These are phyloP conservation scores for Clarireedia hainanense DNA, from an alignment of 2,329 filamentous ascomycete genomes.

Conservation along the genomic window DNA sequence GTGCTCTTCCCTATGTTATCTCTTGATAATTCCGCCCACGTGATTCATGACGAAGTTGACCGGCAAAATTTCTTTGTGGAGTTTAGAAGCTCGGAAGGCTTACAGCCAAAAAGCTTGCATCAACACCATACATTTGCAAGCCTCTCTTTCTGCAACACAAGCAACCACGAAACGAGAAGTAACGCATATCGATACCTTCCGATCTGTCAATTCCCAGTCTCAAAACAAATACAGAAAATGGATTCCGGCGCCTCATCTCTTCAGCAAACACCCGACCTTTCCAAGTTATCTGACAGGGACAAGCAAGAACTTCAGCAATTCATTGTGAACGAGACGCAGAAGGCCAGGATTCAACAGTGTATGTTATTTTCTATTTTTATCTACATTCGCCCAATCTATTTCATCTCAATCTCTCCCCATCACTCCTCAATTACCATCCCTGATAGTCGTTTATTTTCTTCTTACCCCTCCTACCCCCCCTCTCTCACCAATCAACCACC, in stretches of 20 bases:
- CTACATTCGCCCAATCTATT: neutral
- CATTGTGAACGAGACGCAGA: conserved; percentile 76
- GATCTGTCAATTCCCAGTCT: neutral
- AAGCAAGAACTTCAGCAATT: conserved; percentile 85
- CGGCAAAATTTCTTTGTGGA: neutral
- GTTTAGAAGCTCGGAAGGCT: neutral
- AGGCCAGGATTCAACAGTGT: conserved; percentile 56
- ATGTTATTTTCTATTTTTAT: conserved; percentile 19
- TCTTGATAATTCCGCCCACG: neutral
- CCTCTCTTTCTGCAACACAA: neutral
- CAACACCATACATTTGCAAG: neutral
- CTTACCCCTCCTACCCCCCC: neutral
- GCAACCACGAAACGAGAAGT: too few relatives aligned
- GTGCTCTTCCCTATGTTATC: neutral
- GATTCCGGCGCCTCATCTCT: conserved; percentile 17
- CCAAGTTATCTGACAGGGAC: conserved; percentile 71
- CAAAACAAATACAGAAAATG: conserved; percentile 12
- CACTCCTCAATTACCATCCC: too few relatives aligned
- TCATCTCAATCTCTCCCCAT: too few relatives aligned
- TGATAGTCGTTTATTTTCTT: neutral
- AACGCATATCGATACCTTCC: neutral
- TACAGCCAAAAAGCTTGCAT: neutral
- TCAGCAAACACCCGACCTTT: conserved; percentile 44
- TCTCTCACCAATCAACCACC: conserved; percentile 40
- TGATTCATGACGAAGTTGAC: neutral